Evolutionary conservation across 73 alveolate species (phyloP).

Genomic region (Blepharisma stoltei): DNA sequence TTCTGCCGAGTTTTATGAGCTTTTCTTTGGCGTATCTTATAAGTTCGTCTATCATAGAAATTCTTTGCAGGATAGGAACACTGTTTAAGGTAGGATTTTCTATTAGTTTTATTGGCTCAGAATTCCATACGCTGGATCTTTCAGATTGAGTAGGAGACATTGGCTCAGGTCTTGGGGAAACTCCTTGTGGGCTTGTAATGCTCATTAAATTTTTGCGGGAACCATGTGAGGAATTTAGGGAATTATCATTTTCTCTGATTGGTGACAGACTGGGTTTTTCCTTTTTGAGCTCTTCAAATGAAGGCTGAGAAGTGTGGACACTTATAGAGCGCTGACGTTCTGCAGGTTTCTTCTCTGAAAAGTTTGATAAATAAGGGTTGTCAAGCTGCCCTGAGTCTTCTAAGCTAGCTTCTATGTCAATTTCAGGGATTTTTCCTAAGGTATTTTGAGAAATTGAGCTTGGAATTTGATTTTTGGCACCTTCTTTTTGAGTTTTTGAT

Average conservation of each 20-base stretch:
- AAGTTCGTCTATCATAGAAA: background rate
- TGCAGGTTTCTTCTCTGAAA: background rate
- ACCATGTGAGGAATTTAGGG: background rate
- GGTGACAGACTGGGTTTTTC: background rate
- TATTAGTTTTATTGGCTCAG: no score
- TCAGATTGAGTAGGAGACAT: no score
- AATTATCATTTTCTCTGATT: background rate
- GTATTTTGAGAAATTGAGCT: background rate
- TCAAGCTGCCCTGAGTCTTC: conserved; percentile 20
- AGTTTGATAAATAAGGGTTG: background rate
- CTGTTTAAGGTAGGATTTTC: background rate
- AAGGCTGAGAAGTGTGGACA: background rate
- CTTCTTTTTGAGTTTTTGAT: background rate
- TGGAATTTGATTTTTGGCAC: background rate
- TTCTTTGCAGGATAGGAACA: background rate
- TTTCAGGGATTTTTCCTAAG: conserved; percentile 16
- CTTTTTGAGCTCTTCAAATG: background rate
- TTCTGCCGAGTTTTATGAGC: background rate
- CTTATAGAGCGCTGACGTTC: background rate
- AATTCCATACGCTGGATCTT: no score
- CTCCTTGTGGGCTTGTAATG: background rate
- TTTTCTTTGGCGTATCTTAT: background rate
- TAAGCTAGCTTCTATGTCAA: conserved; percentile 8
- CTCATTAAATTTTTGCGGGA: background rate
- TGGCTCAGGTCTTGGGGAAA: background rate